Percentiles rank a stretch among this genome's conserved stretches.
Evolutionary conservation across 2,329 filamentous ascomycete genomes (phyloP).

Genomic region (Fusarium newnesense): DNA sequence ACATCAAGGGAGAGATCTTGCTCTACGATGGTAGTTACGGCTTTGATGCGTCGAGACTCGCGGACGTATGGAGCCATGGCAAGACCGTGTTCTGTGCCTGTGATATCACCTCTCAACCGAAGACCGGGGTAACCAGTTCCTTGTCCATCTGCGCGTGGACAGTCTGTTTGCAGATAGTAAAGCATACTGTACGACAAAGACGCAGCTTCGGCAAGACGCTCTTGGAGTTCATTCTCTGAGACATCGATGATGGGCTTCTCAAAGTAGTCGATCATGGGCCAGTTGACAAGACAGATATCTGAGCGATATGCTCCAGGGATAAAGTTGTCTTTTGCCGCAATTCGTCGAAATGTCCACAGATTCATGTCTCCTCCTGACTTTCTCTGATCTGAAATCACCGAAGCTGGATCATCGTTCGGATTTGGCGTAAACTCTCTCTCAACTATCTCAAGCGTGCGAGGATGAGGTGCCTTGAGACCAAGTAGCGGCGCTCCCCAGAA

Average conservation of each 20-base stretch:
- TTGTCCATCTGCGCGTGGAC: slow-evolving; percentile 39
- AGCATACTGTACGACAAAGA: slow-evolving; percentile 45
- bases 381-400: slow-evolving; percentile 40
- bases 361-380: slow-evolving; percentile 44
- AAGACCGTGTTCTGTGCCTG: slow-evolving; percentile 42
- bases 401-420: slow-evolving; percentile 40
- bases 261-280: slow-evolving; percentile 47
- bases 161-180: slow-evolving; percentile 44
- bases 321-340: slow-evolving; percentile 41
- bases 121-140: slow-evolving; percentile 42
- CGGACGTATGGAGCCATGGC: slow-evolving; percentile 45
- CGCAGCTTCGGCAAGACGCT: slow-evolving; percentile 26
- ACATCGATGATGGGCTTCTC: slow-evolving; percentile 45
- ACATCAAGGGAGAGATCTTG: slow-evolving; percentile 41
- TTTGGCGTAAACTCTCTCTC: slow-evolving; percentile 44
- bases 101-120: slow-evolving; percentile 41
- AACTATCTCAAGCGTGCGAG: slow-evolving; percentile 42
- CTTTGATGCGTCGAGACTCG: slow-evolving; percentile 42
- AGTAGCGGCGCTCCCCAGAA: slow-evolving; percentile 45
- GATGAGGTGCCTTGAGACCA: slow-evolving; percentile 40
- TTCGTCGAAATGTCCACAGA: slow-evolving; percentile 44
- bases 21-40: slow-evolving; percentile 40
- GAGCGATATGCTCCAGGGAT: slow-evolving; percentile 35
- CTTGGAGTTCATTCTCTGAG: slow-evolving; percentile 28
- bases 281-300: slow-evolving; percentile 45